Conservation (phyloP, 2,329 filamentous ascomycete genomes). For the Beauveria australis region DNA sequence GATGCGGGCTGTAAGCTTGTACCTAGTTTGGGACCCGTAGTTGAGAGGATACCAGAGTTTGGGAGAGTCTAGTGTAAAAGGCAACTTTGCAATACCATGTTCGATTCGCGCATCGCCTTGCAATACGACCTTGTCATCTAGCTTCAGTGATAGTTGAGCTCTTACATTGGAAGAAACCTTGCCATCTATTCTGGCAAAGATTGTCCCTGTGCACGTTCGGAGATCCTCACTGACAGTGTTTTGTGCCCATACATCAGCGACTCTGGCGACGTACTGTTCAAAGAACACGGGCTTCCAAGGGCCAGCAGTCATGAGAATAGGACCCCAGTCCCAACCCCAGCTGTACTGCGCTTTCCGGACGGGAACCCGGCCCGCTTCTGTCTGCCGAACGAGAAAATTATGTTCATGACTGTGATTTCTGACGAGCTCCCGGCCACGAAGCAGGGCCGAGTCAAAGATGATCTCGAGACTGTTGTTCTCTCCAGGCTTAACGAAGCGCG, state of each 20-base stretch:
- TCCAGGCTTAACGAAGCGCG: slow-evolving; percentile 26
- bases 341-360: slow-evolving; percentile 62
- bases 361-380: slow-evolving; percentile 21
- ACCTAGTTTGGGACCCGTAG: slow-evolving; percentile 63
- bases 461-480: slow-evolving; percentile 43
- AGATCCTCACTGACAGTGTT: slow-evolving; percentile 28
- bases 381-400: slow-evolving; percentile 17
- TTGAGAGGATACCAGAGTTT: slow-evolving; percentile 64
- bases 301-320: slow-evolving; percentile 52
- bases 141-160: slow-evolving; percentile 21
- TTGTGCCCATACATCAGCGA: slow-evolving; percentile 49
- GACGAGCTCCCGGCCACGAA: slow-evolving; percentile 44
- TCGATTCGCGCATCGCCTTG: slow-evolving; percentile 9
- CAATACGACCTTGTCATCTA: slow-evolving; percentile 13
- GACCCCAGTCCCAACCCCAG: slow-evolving; percentile 68
- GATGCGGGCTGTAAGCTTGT: slow-evolving; percentile 52
- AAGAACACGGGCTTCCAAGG: slow-evolving; percentile 60
- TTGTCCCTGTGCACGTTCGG: slow-evolving; percentile 27
- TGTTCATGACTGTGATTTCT: slow-evolving; percentile 45
- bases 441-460: slow-evolving; percentile 45
- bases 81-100: neutral
- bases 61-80: slow-evolving; percentile 31
- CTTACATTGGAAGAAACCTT: slow-evolving; percentile 18
- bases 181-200: slow-evolving; percentile 29
- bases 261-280: slow-evolving; percentile 51